These are phyloP conservation scores for Kurtzmaniella cleridarum DNA, from an alignment of 805 yeast genomes.

Conservation along the genomic window DNA sequence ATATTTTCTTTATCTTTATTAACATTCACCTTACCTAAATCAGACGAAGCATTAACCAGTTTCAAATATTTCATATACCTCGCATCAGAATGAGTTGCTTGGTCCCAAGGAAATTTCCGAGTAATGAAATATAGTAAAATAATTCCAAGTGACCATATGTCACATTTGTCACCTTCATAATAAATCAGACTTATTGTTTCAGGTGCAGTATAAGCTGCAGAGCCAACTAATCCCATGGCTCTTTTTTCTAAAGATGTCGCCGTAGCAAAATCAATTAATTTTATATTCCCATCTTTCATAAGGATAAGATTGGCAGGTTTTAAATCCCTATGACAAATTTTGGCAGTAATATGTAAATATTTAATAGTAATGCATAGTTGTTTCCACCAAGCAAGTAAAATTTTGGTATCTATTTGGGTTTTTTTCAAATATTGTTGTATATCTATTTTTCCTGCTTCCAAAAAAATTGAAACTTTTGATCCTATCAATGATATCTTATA, in stretches of 20 bases:
- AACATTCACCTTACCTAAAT: constrained; percentile 15
- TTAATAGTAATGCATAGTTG: constrained; percentile 36
- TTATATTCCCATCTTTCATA: constrained; percentile 18
- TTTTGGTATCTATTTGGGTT: constrained; percentile 4
- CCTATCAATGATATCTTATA: constrained; percentile 20
- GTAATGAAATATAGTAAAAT: constrained; percentile 28
- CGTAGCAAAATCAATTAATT: constrained; percentile 42
- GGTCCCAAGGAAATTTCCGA: constrained; percentile 43
- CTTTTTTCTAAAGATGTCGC: constrained; percentile 11
- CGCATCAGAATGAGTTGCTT: constrained; percentile 30
- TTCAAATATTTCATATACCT: constrained; percentile 9
- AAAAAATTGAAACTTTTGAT: constrained; percentile 20
- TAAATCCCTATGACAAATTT: constrained; percentile 46
- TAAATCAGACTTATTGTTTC: constrained; percentile 32
- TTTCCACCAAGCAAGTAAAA: constrained; percentile 29
- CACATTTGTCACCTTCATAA: constrained; percentile 39
- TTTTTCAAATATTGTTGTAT: constrained; percentile 10
- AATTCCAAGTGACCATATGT: constrained; percentile 49
- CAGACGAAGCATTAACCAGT: constrained; percentile 5
- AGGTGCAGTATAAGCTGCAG: constrained; percentile 42
- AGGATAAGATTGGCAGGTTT: constrained; percentile 44
- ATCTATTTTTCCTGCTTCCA: constrained; percentile 28
- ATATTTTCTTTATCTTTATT: constrained; percentile 8
- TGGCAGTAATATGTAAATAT: constrained; percentile 28
- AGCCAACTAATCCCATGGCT: constrained; percentile 44